A percentile compares a stretch with the other conserved stretches of the same genome.
phyloP scores from a whole-genome alignment of 805 yeast species.

The Wickerhamiella galacta region DNA sequence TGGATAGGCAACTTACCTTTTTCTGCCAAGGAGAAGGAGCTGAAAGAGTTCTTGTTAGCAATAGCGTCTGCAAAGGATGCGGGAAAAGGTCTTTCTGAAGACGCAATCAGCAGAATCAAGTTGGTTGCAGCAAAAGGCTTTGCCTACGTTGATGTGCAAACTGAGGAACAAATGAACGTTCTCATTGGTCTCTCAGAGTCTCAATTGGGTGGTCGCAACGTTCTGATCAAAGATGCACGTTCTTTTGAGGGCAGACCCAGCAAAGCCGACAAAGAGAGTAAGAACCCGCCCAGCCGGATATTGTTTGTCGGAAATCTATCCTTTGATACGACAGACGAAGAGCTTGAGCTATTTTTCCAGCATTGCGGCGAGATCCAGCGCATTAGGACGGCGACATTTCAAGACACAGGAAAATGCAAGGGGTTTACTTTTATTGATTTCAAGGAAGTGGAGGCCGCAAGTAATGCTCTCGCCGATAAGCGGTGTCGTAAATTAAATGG shows the following conservation, averaged over 20 bases:
- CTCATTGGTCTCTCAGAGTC: conserved; percentile 57
- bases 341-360: conserved; percentile 65
- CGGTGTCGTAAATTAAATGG: conserved; percentile 48
- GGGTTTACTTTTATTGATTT: conserved; percentile 92
- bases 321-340: conserved; percentile 74
- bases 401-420: conserved; percentile 90
- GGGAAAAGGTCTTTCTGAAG: conserved; percentile 19
- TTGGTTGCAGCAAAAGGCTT: conserved; percentile 66
- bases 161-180: conserved; percentile 39
- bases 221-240: conserved; percentile 65
- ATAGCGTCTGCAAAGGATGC: no score
- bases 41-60: conserved; percentile 43
- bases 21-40: conserved; percentile 63
- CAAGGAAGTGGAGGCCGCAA: conserved; percentile 62
- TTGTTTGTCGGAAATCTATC: conserved; percentile 86
- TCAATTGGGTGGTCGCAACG: conserved; percentile 64
- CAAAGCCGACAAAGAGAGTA: conserved; percentile 28
- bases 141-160: conserved; percentile 72
- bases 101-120: conserved; percentile 58
- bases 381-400: conserved; percentile 94
- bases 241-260: conserved; percentile 81
- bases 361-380: conserved; percentile 77
- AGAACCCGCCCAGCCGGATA: conserved; percentile 78
- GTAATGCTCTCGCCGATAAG: conserved; percentile 63
- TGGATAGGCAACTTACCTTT: conserved; percentile 92